A percentile compares a stretch with the other conserved stretches of the same genome.
phyloP scores from a whole-genome alignment of 106 monocot species.

The Vanilla planifolia region DNA sequence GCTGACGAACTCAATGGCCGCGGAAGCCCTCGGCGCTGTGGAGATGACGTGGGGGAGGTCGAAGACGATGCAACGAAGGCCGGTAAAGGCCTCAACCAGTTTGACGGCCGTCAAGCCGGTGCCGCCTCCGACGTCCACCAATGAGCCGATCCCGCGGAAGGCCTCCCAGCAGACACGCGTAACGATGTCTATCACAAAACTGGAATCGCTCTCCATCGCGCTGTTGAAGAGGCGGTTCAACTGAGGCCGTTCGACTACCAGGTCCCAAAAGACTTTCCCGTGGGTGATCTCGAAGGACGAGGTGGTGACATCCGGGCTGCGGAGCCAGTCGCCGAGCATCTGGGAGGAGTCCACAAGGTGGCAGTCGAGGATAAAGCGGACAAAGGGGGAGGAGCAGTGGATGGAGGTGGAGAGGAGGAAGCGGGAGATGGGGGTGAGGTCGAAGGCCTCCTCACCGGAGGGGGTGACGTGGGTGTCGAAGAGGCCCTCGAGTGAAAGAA shows the following conservation, averaged over 20 bases:
- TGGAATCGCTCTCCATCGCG: slow-evolving; percentile 14
- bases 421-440: neutral
- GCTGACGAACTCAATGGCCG: neutral
- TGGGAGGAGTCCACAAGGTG: slow-evolving; percentile 1
- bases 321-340: slow-evolving; percentile 6
- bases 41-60: slow-evolving; percentile 4
- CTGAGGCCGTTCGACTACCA: neutral
- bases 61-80: slow-evolving; percentile 3
- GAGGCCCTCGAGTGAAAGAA: slow-evolving; percentile 1
- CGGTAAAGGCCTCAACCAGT: neutral
- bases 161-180: neutral
- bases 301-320: neutral
- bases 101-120: neutral
- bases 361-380: slow-evolving; percentile 10
- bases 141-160: neutral
- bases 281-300: neutral
- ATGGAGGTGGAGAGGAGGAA: neutral
- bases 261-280: slow-evolving; percentile 2
- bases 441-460: no score
- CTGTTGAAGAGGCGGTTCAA: slow-evolving; percentile 4
- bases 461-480: no score
- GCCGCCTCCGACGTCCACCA: slow-evolving; percentile 18
- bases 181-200: neutral
- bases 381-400: slow-evolving; percentile 1
- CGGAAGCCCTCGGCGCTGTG: neutral